A percentile compares a stretch with the other conserved stretches of the same genome.
Evolutionary conservation across 345 rosid genomes (phyloP).

Genomic region (Ailanthus altissimus): DNA sequence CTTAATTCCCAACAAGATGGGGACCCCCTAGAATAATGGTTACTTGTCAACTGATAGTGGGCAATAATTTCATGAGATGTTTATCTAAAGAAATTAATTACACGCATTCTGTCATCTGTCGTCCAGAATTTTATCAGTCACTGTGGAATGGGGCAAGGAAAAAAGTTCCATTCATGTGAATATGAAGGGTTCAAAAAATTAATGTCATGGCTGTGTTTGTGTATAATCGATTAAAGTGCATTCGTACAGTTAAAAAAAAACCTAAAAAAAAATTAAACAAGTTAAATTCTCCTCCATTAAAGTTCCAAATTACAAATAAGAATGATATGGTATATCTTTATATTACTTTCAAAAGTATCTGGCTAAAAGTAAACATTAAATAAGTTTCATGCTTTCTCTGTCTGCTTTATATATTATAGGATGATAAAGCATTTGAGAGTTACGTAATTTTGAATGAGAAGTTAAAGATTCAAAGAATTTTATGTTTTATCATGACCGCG

Average conservation of each 20-base stretch:
- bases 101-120: background rate
- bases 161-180: background rate
- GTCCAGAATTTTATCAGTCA: background rate
- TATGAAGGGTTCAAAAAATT: background rate
- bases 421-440: too few relatives aligned
- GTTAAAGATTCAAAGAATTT: too few relatives aligned
- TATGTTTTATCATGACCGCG: too few relatives aligned
- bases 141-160: background rate
- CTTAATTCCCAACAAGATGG: background rate
- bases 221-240: background rate
- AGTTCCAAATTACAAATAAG: background rate
- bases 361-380: too few relatives aligned
- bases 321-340: too few relatives aligned
- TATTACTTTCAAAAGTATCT: too few relatives aligned
- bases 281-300: background rate
- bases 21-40: constrained; percentile 7
- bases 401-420: too few relatives aligned
- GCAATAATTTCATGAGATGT: background rate
- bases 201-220: background rate
- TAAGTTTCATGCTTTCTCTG: too few relatives aligned
- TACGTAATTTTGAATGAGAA: too few relatives aligned
- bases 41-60: background rate
- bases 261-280: background rate
- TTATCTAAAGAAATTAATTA: background rate
- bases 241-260: background rate